phyloP scores from a whole-genome alignment of 257 asterid species.

The Nicotiana sylvestris region DNA sequence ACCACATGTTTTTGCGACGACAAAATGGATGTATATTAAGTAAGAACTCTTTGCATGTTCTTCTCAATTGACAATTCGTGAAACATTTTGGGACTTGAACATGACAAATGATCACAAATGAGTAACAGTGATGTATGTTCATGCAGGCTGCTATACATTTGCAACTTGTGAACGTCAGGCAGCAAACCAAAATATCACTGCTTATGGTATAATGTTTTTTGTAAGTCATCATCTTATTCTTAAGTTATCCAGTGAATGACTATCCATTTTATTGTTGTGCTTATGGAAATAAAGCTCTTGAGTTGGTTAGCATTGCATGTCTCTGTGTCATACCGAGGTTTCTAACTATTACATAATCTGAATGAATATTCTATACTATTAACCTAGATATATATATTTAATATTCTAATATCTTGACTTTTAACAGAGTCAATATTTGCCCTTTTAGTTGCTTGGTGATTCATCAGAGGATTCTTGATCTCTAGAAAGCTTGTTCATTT shows the following conservation, averaged over 20 bases:
- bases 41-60: neutral
- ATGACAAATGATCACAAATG: neutral
- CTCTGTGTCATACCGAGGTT: neutral
- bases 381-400: neutral
- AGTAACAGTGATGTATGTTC: neutral
- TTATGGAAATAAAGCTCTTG: neutral
- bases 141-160: conserved; percentile 66
- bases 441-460: neutral
- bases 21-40: neutral
- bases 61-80: neutral
- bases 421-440: neutral
- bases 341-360: neutral
- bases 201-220: conserved; percentile 72
- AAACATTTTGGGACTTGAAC: neutral
- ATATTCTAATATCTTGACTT: neutral
- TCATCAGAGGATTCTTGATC: neutral
- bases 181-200: conserved; percentile 70
- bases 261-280: conserved; percentile 1
- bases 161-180: conserved; percentile 59
- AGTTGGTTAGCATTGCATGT: neutral
- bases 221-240: conserved; percentile 39
- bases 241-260: neutral
- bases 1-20: neutral
- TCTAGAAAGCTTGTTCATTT: too few species aligned
- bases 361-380: neutral